Evolutionary conservation across 1,284 basidiomycete species (phyloP).

Genomic region (Ustilago loliicola): DNA sequence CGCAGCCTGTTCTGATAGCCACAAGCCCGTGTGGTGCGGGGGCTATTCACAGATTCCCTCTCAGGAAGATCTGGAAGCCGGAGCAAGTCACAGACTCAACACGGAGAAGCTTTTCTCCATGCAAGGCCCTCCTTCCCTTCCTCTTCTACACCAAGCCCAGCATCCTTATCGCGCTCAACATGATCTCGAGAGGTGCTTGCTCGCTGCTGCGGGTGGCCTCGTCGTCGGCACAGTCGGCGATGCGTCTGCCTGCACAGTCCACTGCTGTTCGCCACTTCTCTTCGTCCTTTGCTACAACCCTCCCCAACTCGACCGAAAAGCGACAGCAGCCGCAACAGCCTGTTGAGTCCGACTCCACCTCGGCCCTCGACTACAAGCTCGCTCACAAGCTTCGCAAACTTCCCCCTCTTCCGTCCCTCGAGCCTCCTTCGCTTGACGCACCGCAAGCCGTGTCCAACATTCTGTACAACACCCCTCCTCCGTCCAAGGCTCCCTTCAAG

Average conservation of each 20-base stretch:
- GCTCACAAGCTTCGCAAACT: conserved; percentile 73
- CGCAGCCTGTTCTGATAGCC: conserved; percentile 12
- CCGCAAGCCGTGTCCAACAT: conserved; percentile 71
- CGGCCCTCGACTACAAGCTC: conserved; percentile 92
- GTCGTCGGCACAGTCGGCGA: conserved; percentile 23
- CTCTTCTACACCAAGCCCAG: conserved; percentile 1
- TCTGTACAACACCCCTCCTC: conserved; percentile 85
- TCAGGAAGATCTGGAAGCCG: conserved; percentile 13
- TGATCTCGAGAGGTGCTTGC: conserved; percentile 44
- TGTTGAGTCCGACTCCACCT: conserved; percentile 74
- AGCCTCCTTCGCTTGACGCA: conserved; percentile 67
- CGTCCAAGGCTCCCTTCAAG: conserved; percentile 92
- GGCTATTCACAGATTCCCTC: conserved; percentile 3
- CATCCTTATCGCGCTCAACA: conserved; percentile 17
- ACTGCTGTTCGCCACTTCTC: conserved; percentile 12
- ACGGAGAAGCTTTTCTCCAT: neutral
- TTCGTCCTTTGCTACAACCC: conserved; percentile 18
- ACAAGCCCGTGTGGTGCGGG: conserved; percentile 25
- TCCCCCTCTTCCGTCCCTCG: conserved; percentile 68
- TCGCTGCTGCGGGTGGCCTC: conserved; percentile 40
- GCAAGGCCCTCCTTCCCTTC: conserved; percentile 2
- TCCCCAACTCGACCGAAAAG: conserved; percentile 41
- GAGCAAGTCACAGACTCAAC: neutral
- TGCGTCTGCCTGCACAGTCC: conserved; percentile 23
- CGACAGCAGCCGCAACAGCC: conserved; percentile 36